Base-by-base conservation (phyloP, 1,139 yeast genomes). In the Kurtzmaniella quercitrusa region DNA sequence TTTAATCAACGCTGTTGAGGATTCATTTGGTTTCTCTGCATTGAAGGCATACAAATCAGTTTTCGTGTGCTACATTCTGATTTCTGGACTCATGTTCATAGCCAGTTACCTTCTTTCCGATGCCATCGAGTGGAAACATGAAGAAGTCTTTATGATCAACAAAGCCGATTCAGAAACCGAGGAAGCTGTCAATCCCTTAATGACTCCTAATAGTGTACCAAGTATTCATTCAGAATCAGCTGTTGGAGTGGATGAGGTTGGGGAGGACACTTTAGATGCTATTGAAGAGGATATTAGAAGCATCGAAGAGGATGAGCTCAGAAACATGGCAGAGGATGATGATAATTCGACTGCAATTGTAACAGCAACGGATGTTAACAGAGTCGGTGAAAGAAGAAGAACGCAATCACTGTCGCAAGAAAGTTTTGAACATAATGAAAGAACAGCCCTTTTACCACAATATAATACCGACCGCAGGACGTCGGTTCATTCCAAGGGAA, bases 21-120 rank as follows among this genome's bases (percentile, higher is more conserved):
- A 49, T 2, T 32, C 30, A 1, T 49, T 50, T 42, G 54, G 56
- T 1, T 57, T 51, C 45, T 39, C 57, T n/a, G 42, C 53, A 12
- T 46, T 56, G 4, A 50, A 54, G 7, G 61, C 73, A 23, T 68
- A 66, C 48, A 59, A 57, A 42, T 42, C 55, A 7, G 65, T 62
- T 0, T 71, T 68, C 43, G 37, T 55, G 15, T 58, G 46, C 1
- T 61, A 61, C 45, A 48, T 65, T 5, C 30, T 55, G 1, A 49
- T 64, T 34, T 51, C 65, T 8, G 43, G 49, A 11, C 23, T 60
- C 16, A 51, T 55, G 33, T 36, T 57, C 16, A 36, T 61, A 2
- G 47, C 61, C 37, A 46, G 61, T 5, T 42, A 51, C 20, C 42
- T 47, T 6, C 45, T 64, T 20, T 49, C 65, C 2, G 39, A 44